Conservation (phyloP, 2,329 filamentous ascomycete genomes). For the Fusarium caatingaense region DNA sequence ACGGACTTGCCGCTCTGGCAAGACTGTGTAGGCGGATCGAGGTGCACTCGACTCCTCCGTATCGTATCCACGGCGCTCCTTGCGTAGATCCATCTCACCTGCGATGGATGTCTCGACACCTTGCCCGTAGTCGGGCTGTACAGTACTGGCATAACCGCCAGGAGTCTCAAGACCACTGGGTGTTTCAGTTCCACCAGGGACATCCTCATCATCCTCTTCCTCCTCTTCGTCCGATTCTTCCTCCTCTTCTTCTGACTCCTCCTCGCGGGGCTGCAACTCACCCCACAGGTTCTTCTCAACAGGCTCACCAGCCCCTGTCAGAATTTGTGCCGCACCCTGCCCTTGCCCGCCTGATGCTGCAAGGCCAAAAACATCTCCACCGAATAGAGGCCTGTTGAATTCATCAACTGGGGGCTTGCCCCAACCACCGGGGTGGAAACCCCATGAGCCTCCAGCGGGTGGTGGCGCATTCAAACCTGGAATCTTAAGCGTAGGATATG, state of each 20-base stretch:
- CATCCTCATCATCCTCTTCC: conserved; percentile 70
- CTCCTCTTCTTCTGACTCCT: conserved; percentile 79
- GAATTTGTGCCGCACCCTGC: conserved; percentile 52
- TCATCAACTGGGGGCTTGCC: conserved; percentile 97
- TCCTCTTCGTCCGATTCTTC: conserved; percentile 79
- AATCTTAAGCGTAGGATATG: conserved; percentile 94
- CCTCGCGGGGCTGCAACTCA: conserved; percentile 82
- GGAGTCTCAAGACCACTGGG: conserved; percentile 83
- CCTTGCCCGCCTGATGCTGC: conserved; percentile 55
- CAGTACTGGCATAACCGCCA: conserved; percentile 80
- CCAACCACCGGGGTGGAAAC: conserved; percentile 94
- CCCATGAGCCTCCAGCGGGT: conserved; percentile 90
- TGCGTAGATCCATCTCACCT: conserved; percentile 91
- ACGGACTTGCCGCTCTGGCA: conserved; percentile 87
- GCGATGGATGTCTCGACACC: conserved; percentile 77
- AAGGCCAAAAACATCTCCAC: conserved; percentile 93
- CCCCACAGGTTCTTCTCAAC: conserved; percentile 93
- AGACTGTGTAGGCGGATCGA: conserved; percentile 86
- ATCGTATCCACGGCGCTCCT: conserved; percentile 82
- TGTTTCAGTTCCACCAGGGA: conserved; percentile 75
- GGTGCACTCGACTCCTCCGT: conserved; percentile 83
- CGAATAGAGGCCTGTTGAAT: conserved; percentile 89
- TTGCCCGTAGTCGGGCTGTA: conserved; percentile 83
- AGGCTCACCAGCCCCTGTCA: conserved; percentile 71
- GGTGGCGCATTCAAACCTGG: conserved; percentile 94